These are phyloP conservation scores for Irpex sp. DNA, from an alignment of 1,284 basidiomycete genomes.

Conservation along the genomic window DNA sequence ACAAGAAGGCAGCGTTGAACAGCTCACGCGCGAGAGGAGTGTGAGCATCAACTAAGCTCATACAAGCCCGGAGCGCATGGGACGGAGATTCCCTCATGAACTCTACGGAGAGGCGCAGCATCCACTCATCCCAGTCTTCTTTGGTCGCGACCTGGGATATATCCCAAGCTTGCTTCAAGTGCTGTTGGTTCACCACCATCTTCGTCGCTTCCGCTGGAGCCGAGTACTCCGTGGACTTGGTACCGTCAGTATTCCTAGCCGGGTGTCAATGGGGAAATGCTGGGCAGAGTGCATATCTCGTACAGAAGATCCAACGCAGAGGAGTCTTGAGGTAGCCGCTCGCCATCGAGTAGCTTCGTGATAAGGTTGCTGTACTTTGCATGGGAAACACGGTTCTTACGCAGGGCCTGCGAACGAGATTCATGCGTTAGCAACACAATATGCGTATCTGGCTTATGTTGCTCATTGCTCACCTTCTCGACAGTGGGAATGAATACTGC, in stretches of 20 bases:
- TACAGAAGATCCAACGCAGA: slow-evolving; percentile 58
- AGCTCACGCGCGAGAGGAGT: slow-evolving; percentile 90
- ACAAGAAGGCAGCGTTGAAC: slow-evolving; percentile 98
- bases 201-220: slow-evolving; percentile 82
- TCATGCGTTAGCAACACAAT: not conserved
- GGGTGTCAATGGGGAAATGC: slow-evolving; percentile 10
- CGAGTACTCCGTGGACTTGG: slow-evolving; percentile 65
- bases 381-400: slow-evolving; percentile 82
- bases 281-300: slow-evolving; percentile 21
- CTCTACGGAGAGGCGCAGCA: slow-evolving; percentile 90
- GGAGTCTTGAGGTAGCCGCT: slow-evolving; percentile 80
- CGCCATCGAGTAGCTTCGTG: slow-evolving; percentile 87
- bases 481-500: slow-evolving; percentile 97
- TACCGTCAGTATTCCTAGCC: slow-evolving; percentile 51
- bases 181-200: slow-evolving; percentile 95
- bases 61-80: slow-evolving; percentile 94
- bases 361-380: slow-evolving; percentile 87
- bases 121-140: slow-evolving; percentile 97
- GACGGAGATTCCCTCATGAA: slow-evolving; percentile 99
- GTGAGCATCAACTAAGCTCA: slow-evolving; percentile 91
- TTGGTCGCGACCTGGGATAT: slow-evolving; percentile 74
- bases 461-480: slow-evolving; percentile 66
- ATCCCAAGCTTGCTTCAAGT: slow-evolving; percentile 97
- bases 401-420: slow-evolving; percentile 51
- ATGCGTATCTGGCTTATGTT: not conserved